Conservation (phyloP, 2,329 filamentous ascomycete species). For the Cladorrhinum sp. region DNA sequence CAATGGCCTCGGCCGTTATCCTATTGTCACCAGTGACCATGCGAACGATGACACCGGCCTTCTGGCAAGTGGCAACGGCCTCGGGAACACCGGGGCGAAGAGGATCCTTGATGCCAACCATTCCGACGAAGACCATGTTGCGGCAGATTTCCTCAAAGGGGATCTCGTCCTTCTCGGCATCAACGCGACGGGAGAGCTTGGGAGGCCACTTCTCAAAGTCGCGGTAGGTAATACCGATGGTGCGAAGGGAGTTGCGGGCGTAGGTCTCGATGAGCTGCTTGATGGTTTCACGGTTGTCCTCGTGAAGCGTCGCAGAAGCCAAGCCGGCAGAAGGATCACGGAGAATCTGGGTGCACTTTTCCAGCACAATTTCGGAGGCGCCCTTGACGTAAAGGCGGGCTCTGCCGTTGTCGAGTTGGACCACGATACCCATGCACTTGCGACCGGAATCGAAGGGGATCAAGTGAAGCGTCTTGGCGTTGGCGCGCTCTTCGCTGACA, state of each 20-base stretch:
- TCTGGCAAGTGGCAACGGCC: conserved; percentile 69
- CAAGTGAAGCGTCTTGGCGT: conserved; percentile 55
- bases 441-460: conserved; percentile 73
- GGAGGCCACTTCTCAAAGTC: conserved; percentile 87
- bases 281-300: conserved; percentile 55
- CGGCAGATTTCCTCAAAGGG: conserved; percentile 64
- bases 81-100: conserved; percentile 71
- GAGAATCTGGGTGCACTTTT: conserved; percentile 52
- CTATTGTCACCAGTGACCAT: conserved; percentile 88
- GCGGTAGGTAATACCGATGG: conserved; percentile 78
- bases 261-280: conserved; percentile 71
- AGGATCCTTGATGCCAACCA: conserved; percentile 80
- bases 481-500: conserved; percentile 61
- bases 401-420: conserved; percentile 48
- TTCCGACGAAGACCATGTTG: conserved; percentile 64
- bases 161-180: conserved; percentile 57
- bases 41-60: conserved; percentile 73
- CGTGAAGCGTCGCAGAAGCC: conserved; percentile 43
- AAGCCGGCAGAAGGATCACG: conserved; percentile 47
- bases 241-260: conserved; percentile 74
- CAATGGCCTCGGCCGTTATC: conserved; percentile 74
- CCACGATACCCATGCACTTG: conserved; percentile 67
- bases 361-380: conserved; percentile 62
- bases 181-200: conserved; percentile 51
- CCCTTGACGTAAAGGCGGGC: conserved; percentile 61